phyloP scores from a whole-genome alignment of 306 rosid genomes.

The Lathyrus sativus region DNA sequence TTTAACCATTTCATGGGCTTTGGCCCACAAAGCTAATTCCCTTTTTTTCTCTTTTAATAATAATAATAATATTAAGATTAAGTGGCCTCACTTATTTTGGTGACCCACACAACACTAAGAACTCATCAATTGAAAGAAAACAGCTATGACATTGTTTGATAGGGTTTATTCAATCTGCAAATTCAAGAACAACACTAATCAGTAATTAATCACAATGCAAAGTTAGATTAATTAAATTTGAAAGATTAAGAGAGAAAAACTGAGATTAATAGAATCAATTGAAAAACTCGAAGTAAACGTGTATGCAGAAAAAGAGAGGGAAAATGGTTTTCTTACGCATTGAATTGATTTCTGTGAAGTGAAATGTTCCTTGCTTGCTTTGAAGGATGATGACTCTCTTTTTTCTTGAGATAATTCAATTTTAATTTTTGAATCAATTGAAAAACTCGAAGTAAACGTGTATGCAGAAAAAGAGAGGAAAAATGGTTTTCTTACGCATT shows the following conservation, averaged over 20 bases:
- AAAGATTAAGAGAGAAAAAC: neutral
- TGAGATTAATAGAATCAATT: neutral
- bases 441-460: too few relatives aligned
- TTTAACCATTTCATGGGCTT: too few relatives aligned
- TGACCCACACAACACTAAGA: too few relatives aligned
- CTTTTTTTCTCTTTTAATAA: too few relatives aligned
- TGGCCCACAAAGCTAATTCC: too few relatives aligned
- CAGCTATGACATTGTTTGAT: conserved; percentile 30
- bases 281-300: neutral
- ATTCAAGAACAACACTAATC: conserved; percentile 35
- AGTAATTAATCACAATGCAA: conserved; percentile 28
- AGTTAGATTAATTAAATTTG: conserved; percentile 19
- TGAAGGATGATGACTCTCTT: neutral
- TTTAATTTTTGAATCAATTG: too few relatives aligned
- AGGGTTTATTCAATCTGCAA: conserved; percentile 45
- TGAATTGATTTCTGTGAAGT: neutral
- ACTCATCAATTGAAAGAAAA: conserved; percentile 31
- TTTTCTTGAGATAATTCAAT: neutral
- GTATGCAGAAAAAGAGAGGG: neutral
- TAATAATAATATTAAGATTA: too few relatives aligned
- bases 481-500: neutral
- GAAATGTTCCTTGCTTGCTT: neutral
- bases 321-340: conserved; percentile 3
- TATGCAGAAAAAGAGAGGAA: too few relatives aligned
- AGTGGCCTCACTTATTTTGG: too few relatives aligned